Evolutionary conservation across 2,329 filamentous ascomycete species (phyloP).

Genomic region (Akanthomyces muscarius): DNA sequence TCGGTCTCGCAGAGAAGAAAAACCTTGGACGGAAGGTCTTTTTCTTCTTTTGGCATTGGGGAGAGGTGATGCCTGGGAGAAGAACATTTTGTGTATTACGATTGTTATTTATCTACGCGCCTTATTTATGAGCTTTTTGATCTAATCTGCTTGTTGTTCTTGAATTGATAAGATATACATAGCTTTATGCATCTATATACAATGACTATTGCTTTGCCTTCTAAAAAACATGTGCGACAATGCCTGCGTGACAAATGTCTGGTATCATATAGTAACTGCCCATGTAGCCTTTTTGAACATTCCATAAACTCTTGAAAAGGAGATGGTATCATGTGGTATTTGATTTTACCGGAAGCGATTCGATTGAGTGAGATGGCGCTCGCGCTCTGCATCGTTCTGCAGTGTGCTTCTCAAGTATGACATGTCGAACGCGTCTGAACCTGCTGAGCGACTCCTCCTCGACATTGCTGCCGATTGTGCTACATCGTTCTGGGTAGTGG

Average conservation of each 20-base stretch:
- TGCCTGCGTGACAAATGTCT: background rate
- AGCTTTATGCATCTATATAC: slow-evolving; percentile 1
- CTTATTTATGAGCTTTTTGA: slow-evolving; percentile 1
- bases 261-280: background rate
- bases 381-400: background rate
- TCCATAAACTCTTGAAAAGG: background rate
- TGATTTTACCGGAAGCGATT: background rate
- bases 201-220: background rate
- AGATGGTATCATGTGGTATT: no score
- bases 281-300: background rate
- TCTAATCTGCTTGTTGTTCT: background rate
- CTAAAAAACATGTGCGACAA: background rate
- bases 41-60: background rate
- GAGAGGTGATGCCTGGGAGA: background rate
- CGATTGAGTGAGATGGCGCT: background rate
- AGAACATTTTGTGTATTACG: slow-evolving; percentile 9
- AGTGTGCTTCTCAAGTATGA: background rate
- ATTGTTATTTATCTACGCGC: slow-evolving; percentile 13
- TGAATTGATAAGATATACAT: background rate
- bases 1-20: background rate
- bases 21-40: slow-evolving; percentile 6
- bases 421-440: background rate
- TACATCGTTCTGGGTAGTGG: background rate
- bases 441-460: no score
- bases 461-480: background rate